phyloP scores from a whole-genome alignment of 1,139 yeast species.

The Scheffersomyces illinoinensis region DNA sequence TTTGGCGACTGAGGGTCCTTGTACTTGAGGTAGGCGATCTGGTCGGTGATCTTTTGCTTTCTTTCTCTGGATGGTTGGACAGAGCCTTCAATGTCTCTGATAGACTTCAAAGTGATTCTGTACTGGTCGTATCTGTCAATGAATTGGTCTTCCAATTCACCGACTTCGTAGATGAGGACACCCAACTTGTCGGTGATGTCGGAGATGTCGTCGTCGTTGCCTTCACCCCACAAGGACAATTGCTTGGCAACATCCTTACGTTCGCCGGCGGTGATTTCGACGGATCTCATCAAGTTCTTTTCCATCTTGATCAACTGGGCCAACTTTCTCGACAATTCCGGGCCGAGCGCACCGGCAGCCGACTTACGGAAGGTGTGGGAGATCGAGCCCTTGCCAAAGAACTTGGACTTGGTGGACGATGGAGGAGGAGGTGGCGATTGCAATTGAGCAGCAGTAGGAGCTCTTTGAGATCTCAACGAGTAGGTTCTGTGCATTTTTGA shows the following conservation, averaged over 20 bases:
- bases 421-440: conserved; percentile 83
- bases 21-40: conserved; percentile 79
- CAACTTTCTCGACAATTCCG: conserved; percentile 75
- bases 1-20: conserved; percentile 85
- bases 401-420: conserved; percentile 64
- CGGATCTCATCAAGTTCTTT: conserved; percentile 76
- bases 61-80: conserved; percentile 88
- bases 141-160: conserved; percentile 86
- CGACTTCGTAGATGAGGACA: conserved; percentile 77
- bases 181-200: conserved; percentile 88
- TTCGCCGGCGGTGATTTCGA: conserved; percentile 76
- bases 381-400: conserved; percentile 73
- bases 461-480: conserved; percentile 75
- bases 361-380: conserved; percentile 66
- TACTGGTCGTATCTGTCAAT: conserved; percentile 85
- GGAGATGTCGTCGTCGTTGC: conserved; percentile 79
- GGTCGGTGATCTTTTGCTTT: conserved; percentile 81
- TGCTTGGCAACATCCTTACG: conserved; percentile 84
- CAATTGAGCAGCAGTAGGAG: conserved; percentile 80
- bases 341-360: conserved; percentile 76
- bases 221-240: conserved; percentile 82
- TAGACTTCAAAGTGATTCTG: conserved; percentile 76
- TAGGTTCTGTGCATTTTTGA: conserved; percentile 74
- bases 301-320: conserved; percentile 80
- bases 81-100: conserved; percentile 83